Conservation (phyloP, 768 basidiomycete species). For the Mycena chlorophos region DNA sequence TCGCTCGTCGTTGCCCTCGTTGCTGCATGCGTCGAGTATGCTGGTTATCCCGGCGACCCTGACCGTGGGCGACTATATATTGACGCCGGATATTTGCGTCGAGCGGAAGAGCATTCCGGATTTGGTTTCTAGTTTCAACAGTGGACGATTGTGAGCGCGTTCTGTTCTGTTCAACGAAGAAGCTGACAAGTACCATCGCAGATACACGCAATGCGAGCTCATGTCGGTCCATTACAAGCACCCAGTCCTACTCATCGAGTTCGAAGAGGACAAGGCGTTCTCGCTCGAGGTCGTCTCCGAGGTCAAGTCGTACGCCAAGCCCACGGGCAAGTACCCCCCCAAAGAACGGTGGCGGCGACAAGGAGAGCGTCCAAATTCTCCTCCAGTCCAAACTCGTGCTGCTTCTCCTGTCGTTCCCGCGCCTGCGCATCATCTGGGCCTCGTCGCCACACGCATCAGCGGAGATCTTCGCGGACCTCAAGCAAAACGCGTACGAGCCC, state of each 20-base stretch:
- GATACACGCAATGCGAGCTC: conserved; percentile 94
- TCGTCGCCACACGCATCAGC: conserved; percentile 91
- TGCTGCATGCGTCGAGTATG: conserved; percentile 81
- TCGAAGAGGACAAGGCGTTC: conserved; percentile 96
- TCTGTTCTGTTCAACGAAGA: not conserved
- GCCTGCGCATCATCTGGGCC: conserved; percentile 94
- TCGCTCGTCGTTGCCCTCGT: conserved; percentile 84
- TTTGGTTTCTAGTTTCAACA: conserved; percentile 90
- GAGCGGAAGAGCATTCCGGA: conserved; percentile 95
- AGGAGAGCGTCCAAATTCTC: conserved; percentile 44
- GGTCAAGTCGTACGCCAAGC: conserved; percentile 66
- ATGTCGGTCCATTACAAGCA: conserved; percentile 97
- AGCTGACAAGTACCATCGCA: conserved; percentile 31
- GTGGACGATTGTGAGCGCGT: conserved; percentile 82
- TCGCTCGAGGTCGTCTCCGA: conserved; percentile 77
- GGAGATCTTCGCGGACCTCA: conserved; percentile 92
- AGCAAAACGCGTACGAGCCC: conserved; percentile 76
- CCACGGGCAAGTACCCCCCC: conserved; percentile 53
- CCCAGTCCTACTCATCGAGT: conserved; percentile 91
- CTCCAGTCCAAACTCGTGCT: conserved; percentile 93
- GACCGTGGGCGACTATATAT: conserved; percentile 93
- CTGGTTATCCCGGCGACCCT: conserved; percentile 88
- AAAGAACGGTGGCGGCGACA: conserved; percentile 34
- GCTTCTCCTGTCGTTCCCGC: conserved; percentile 86
- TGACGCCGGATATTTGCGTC: conserved; percentile 93